Base-by-base conservation (phyloP, 441 rosid species). In the Daphne laureola region DNA sequence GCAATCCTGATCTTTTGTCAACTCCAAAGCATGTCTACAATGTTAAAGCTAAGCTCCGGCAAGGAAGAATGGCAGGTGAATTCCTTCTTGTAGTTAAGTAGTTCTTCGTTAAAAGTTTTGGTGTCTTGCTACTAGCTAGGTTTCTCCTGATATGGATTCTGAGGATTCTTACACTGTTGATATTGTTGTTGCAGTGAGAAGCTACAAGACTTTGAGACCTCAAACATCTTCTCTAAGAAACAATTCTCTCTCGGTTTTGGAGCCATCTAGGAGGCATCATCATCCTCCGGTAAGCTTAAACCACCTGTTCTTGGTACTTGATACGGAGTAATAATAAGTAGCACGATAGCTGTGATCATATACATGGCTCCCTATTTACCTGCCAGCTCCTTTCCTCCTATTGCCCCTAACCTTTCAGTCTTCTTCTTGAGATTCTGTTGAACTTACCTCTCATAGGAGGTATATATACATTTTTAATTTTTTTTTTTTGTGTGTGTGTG, bases 21-120 rank as follows among this genome's bases (percentile, higher is more conserved):
- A 77, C 82, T 55, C 74, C 79, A 68, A 77, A 73, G 68, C 79
- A 77, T 63, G 78, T 77, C 50, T 77, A 77, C 66, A 73, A 77
- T 66, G 70, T 77, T 53, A 77, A 73, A 62, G 82, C 82, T 26
- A 77, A 77, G 68, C 69, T 77, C 18, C 77, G 75, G 17, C 79
- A 66, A 59, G 82, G 79, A 63, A 74, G 73, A 55, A 45, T 57
- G 43, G 36, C 77, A 70, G 82, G 79, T 70, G 49, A 35, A 53
- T 14, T 31, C 23, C 26, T 31, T 49, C 43, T 53, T 17, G 46
- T 63, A 11, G n/a, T 60, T 4, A 21, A 27, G 51, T 17, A 43
- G 38, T 43, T 51, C 44, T 16, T 58, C 15, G 11, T 3, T 13
- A 52, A 26, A 5, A 25, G 17, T 31, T 42, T 42, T n/a, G 46